Base-by-base conservation (phyloP, 495 filamentous ascomycete species). In the Aspergillus ostianus region DNA sequence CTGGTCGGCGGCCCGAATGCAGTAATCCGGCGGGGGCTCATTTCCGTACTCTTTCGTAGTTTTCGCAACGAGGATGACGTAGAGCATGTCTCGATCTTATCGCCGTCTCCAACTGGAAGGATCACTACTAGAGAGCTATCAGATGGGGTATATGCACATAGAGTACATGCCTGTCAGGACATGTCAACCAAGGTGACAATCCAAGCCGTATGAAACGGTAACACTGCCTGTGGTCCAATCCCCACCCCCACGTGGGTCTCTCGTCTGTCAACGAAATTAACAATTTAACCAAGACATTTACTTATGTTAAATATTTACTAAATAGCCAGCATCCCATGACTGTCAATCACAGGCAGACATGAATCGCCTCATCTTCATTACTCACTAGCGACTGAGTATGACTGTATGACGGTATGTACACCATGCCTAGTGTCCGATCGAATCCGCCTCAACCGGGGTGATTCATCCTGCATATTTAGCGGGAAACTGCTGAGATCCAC, bases 171-270 rank as follows among this genome's bases (percentile, higher is more conserved):
- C n/a, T n/a, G n/a, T n/a, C n/a, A n/a, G n/a, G n/a, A n/a, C n/a
- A n/a, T n/a, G n/a, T n/a, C n/a, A n/a, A n/a, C n/a, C n/a, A n/a
- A n/a, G n/a, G n/a, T n/a, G n/a, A n/a, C n/a, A n/a, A n/a, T n/a
- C n/a, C n/a, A n/a, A n/a, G n/a, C n/a, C n/a, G 29, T 50, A 60
- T 60, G 53, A 56, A 55, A 60, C 58, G 52, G 58, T 61, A 61
- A 52, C 53, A 57, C 53, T 45, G 46, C n/a, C 32, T 55, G 49
- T 51, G 20, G 45, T 27, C 63, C 63, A 65, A 62, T 65, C 63
- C 52, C 63, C 59, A 65, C 56, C 63, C 63, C 63, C 63, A 65
- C 63, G 59, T 65, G 63, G 63, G 63, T 62, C 63, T 29, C 15
- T 53, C 51, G 51, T 58, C 55, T 52, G 59, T 55, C 63, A 61